Evolutionary conservation across 2,329 filamentous ascomycete genomes (phyloP).

Genomic region (Coniochaeta sp.): DNA sequence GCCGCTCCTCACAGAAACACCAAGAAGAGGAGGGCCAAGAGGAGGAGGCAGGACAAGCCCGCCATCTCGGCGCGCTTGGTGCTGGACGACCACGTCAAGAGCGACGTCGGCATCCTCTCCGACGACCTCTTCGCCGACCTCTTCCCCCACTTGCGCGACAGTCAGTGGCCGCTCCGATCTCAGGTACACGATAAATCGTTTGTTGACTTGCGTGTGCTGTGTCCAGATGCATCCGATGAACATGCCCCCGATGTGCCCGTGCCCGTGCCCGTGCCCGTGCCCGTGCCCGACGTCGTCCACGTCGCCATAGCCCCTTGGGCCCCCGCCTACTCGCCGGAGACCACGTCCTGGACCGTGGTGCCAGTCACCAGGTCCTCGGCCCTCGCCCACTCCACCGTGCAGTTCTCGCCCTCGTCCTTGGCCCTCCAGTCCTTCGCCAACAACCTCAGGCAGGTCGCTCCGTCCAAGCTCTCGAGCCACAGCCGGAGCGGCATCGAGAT

Average conservation of each 20-base stretch:
- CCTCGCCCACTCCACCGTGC: slow-evolving; percentile 69
- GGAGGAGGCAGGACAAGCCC: slow-evolving; percentile 61
- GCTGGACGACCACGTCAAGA: slow-evolving; percentile 77
- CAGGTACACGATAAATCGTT: slow-evolving; percentile 3
- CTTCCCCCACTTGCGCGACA: slow-evolving; percentile 54
- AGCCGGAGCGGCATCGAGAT: slow-evolving; percentile 78
- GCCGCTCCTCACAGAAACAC: slow-evolving; percentile 18
- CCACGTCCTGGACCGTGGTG: slow-evolving; percentile 76
- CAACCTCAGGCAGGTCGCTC: slow-evolving; percentile 63
- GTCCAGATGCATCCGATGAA: slow-evolving; percentile 15
- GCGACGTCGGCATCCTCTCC: slow-evolving; percentile 79
- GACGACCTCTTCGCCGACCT: slow-evolving; percentile 79
- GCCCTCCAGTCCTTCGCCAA: slow-evolving; percentile 75
- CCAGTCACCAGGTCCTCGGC: slow-evolving; percentile 61
- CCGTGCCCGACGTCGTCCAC: slow-evolving; percentile 47
- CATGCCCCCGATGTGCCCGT: slow-evolving; percentile 18
- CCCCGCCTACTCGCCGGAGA: slow-evolving; percentile 49
- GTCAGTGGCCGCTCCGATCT: slow-evolving; percentile 33
- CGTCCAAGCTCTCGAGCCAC: slow-evolving; percentile 65
- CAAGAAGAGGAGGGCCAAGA: slow-evolving; percentile 38
- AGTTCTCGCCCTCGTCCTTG: slow-evolving; percentile 65
- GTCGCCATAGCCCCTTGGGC: slow-evolving; percentile 71
- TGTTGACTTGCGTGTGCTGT: slow-evolving; percentile 7
- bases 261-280: too few species aligned
- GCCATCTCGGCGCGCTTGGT: slow-evolving; percentile 73